These are phyloP conservation scores for Hypoxylon sp. DNA, from an alignment of 2,329 filamentous ascomycete genomes.

Conservation along the genomic window DNA sequence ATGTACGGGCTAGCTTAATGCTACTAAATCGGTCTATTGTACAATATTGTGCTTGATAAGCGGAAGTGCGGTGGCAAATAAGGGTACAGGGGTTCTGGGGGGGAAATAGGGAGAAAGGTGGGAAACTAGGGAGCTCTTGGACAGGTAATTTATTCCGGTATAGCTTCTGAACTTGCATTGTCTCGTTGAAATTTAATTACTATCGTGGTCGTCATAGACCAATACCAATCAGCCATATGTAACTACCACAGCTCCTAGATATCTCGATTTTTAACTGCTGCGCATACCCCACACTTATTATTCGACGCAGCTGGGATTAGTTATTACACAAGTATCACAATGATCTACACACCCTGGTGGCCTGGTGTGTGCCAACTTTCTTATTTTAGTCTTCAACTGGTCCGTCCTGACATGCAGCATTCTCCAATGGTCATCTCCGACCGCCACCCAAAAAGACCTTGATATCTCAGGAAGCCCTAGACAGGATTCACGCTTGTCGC, in stretches of 20 bases:
- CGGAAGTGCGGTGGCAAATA: constrained; percentile 21
- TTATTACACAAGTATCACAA: constrained; percentile 15
- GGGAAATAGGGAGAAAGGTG: background rate
- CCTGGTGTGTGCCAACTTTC: background rate
- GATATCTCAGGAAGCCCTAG: constrained; percentile 6
- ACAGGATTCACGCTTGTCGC: too few species aligned
- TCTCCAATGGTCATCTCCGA: constrained; percentile 4
- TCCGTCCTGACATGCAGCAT: background rate
- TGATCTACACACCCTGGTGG: background rate
- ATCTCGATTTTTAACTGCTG: too few species aligned
- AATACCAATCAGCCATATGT: too few species aligned
- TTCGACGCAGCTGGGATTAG: background rate
- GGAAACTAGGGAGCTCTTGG: background rate
- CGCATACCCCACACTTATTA: constrained; percentile 26
- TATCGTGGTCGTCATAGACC: background rate
- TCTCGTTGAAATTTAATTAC: background rate
- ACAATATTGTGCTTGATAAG: background rate
- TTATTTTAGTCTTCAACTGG: constrained; percentile 23
- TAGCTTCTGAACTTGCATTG: background rate
- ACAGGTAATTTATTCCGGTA: background rate
- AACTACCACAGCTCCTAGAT: too few species aligned
- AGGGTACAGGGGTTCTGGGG: constrained; percentile 11
- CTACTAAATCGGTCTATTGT: background rate
- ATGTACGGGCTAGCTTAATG: too few species aligned
- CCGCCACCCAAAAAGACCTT: constrained; percentile 12